These are phyloP conservation scores for Xylaria intraflava DNA, from an alignment of 495 filamentous ascomycete species.

Conservation along the genomic window DNA sequence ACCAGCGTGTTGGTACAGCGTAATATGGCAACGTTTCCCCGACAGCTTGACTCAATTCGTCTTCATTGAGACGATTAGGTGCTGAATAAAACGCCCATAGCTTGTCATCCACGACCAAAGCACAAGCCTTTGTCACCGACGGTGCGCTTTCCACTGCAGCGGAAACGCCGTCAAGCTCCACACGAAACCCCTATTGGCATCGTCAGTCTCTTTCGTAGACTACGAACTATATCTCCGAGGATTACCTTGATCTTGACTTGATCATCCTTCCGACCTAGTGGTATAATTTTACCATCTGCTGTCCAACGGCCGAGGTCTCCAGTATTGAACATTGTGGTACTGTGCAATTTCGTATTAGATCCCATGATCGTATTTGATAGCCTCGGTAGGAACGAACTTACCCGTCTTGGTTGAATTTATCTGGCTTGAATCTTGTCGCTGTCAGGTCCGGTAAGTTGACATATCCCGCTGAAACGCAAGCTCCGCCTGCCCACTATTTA, in stretches of 20 bases:
- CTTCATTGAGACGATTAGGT: conserved; percentile 6
- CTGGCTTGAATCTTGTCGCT: conserved; percentile 23
- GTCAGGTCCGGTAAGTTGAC: conserved; percentile 32
- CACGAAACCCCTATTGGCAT: conserved; percentile 25
- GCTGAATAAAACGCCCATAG: conserved; percentile 32
- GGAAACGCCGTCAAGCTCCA: conserved; percentile 34
- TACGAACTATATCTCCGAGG: not conserved
- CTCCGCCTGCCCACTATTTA: conserved; percentile 28
- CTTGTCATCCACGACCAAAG: conserved; percentile 23
- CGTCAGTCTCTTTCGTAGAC: not conserved
- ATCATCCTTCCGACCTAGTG: conserved; percentile 30
- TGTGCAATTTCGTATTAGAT: conserved; percentile 3
- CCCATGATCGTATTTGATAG: not conserved
- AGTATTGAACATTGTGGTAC: conserved; percentile 31
- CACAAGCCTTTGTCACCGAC: conserved; percentile 27
- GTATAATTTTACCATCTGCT: conserved; percentile 25
- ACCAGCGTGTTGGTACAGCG: conserved; percentile 24
- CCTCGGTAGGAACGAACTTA: conserved; percentile 4
- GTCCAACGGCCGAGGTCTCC: conserved; percentile 33
- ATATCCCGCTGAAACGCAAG: conserved; percentile 32
- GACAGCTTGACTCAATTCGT: conserved; percentile 12
- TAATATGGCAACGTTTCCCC: conserved; percentile 29
- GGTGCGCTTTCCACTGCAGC: conserved; percentile 24
- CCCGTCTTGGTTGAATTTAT: conserved; percentile 31
- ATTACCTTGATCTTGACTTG: conserved; percentile 34